A percentile compares a stretch with the other conserved stretches of the same genome.
These are phyloP conservation scores for Notholithocarpus densiflorus DNA, from an alignment of 306 rosid species.

Conservation along the genomic window DNA sequence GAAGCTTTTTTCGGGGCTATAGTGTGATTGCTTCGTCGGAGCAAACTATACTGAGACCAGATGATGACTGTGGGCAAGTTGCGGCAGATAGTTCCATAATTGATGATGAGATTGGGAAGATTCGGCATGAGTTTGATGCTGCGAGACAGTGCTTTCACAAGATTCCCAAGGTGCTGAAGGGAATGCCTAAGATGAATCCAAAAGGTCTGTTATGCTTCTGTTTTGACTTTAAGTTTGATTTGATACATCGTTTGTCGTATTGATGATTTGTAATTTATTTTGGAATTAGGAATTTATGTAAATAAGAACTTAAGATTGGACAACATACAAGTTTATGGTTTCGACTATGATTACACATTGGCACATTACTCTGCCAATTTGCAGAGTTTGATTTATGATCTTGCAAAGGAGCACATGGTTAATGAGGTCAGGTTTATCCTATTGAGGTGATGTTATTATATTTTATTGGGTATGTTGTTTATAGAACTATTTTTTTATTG, in stretches of 20 bases:
- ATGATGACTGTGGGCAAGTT: conserved; percentile 2
- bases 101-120: conserved; percentile 46
- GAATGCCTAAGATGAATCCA: conserved; percentile 81
- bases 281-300: conserved; percentile 70
- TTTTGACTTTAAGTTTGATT: background rate
- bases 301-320: conserved; percentile 85
- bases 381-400: conserved; percentile 89
- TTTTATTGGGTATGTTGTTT: background rate
- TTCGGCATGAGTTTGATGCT: conserved; percentile 61
- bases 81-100: conserved; percentile 5
- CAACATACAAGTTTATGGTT: conserved; percentile 79
- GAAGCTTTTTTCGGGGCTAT: conserved; percentile 40
- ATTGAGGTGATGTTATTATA: background rate
- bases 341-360: conserved; percentile 92
- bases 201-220: conserved; percentile 47
- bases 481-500: background rate
- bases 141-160: conserved; percentile 60
- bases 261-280: conserved; percentile 21
- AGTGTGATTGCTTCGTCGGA: conserved; percentile 27
- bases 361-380: conserved; percentile 83
- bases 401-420: conserved; percentile 84
- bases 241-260: background rate
- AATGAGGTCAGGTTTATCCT: conserved; percentile 58
- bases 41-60: conserved; percentile 20
- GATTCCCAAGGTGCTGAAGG: conserved; percentile 58